Conservation (phyloP, 345 rosid genomes). For the Kernera saxatilis region DNA sequence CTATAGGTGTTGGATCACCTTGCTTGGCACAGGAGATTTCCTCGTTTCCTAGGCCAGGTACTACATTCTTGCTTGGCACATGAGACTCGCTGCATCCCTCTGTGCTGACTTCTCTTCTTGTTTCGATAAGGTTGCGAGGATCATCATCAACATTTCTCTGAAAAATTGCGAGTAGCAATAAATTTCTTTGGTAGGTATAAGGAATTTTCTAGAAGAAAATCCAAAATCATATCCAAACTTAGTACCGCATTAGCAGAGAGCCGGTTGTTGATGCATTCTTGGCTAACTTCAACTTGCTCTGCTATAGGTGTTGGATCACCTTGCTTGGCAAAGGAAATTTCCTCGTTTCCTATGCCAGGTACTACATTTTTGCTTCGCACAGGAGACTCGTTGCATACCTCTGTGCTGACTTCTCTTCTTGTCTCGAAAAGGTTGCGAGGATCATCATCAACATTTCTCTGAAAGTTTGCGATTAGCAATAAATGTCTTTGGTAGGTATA, state of each 20-base stretch:
- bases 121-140: constrained; percentile 2
- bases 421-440: neutral
- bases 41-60: neutral
- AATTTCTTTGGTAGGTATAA: neutral
- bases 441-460: constrained; percentile 16
- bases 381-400: constrained; percentile 11
- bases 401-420: neutral
- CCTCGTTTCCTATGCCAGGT: neutral
- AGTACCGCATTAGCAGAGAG: constrained; percentile 39
- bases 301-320: constrained; percentile 15
- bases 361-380: neutral
- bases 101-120: neutral
- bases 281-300: constrained; percentile 13
- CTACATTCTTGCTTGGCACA: neutral
- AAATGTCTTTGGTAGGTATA: neutral
- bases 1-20: constrained; percentile 13
- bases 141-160: constrained; percentile 15
- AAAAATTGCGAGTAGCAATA: neutral
- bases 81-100: constrained; percentile 11
- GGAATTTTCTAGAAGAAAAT: neutral
- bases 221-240: neutral
- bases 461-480: neutral
- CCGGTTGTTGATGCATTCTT: constrained; percentile 20
- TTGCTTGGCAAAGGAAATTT: neutral
- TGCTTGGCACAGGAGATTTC: neutral